These are phyloP conservation scores for Phaeosphaeria sp. DNA, from an alignment of 2,329 filamentous ascomycete genomes.

Conservation along the genomic window DNA sequence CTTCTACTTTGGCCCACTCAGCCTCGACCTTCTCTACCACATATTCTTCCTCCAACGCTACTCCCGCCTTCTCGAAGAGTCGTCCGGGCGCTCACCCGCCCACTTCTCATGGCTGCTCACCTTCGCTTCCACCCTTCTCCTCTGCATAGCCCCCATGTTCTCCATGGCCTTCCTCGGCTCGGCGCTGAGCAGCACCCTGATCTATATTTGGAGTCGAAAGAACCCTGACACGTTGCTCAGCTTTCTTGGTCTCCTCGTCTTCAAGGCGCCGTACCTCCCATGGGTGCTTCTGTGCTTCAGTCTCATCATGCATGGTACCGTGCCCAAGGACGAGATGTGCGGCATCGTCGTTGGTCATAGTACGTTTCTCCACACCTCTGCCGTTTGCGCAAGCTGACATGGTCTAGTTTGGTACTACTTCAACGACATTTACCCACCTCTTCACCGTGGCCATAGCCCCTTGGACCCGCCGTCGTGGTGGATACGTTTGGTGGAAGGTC, in stretches of 20 bases:
- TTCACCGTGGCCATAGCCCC: constrained; percentile 83
- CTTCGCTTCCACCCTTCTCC: constrained; percentile 80
- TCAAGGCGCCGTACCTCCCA: constrained; percentile 91
- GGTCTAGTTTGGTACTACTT: constrained; percentile 90
- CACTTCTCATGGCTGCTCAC: constrained; percentile 94
- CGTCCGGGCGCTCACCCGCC: constrained; percentile 86
- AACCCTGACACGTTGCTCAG: constrained; percentile 92
- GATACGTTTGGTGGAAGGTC: constrained; percentile 77
- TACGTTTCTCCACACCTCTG: constrained; percentile 37
- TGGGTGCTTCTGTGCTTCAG: constrained; percentile 96
- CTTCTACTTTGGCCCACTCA: constrained; percentile 94
- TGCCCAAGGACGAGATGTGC: constrained; percentile 96
- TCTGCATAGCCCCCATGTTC: constrained; percentile 83
- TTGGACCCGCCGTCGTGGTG: constrained; percentile 91
- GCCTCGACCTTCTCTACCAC: constrained; percentile 93
- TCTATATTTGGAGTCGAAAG: constrained; percentile 96
- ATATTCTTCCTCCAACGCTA: constrained; percentile 99
- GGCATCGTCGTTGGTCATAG: constrained; percentile 90
- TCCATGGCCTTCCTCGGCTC: constrained; percentile 95
- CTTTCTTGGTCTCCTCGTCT: constrained; percentile 84
- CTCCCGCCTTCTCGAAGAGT: constrained; percentile 92
- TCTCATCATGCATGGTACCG: constrained; percentile 83
- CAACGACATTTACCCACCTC: constrained; percentile 90
- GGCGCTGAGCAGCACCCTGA: constrained; percentile 87
- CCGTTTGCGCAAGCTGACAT: constrained; percentile 14